Base-by-base conservation (phyloP, 371 early-diverging fungal genomes). In the Mucor racemosus region DNA sequence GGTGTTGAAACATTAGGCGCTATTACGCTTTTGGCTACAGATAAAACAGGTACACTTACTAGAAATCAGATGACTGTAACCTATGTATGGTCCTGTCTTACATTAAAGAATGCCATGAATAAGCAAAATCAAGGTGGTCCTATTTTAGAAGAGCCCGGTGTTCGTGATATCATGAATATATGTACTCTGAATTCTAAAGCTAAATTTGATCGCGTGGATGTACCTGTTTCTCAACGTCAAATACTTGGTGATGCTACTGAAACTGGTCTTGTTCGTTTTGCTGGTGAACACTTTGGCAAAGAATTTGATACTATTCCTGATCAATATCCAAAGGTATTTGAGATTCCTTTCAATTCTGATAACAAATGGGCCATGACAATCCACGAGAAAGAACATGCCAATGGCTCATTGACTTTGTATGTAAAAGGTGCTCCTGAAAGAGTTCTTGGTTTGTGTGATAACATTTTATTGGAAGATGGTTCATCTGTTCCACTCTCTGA, bases 351-450 rank as follows among this genome's bases (percentile, higher is more conserved):
- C 88, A 97, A 95, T 84, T 93, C 94, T 9, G 88, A 90, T 38
- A 97, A 91, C 90, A 98, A 98, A 78, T 96, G 96, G 96, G 90
- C 90, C 61, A 83, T 97, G 86, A 87, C 95, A 5, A 92, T 98
- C 65, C 94, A 95, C 74, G 66, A 82, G 62, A 84, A 86, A 69
- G 71, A 72, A 34, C 95, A 96, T 70, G 76, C 75, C 44, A 76
- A 69, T 34, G 96, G 96, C 7, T 63, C 73, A 5, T 77, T 90
- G 59, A 95, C 89, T 13, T 80, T 94, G 6, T 90, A 87, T 79
- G 86, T 97, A 42, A 97, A 98, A 77, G 98, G 98, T 44, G 98
- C 98, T 5, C 98, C 98, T 15, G 98, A 98, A 74, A 88, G 96
- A 55, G 87, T 98, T 21, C 76, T 97, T 53, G 76, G 84, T 11